Evolutionary conservation across 148 eudicot genomes (phyloP).

Genomic region (Rhododendron griersonianum): DNA sequence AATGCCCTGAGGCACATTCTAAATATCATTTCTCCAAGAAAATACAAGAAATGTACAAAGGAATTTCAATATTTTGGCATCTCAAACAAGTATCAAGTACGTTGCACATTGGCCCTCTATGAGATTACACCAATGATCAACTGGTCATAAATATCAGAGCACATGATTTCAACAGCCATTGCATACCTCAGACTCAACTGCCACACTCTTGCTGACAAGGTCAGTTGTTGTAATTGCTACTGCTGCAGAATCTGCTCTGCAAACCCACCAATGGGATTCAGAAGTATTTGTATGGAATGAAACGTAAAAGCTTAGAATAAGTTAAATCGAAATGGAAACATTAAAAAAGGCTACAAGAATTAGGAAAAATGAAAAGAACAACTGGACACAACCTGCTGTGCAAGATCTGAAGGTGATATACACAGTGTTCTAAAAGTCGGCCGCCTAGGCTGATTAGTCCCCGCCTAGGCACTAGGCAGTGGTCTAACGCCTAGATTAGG

Average conservation of each 20-base stretch:
- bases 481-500: too few relatives aligned
- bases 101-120: background rate
- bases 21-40: background rate
- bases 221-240: constrained; percentile 98
- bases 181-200: constrained; percentile 76
- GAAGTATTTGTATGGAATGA: background rate
- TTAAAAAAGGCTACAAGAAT: background rate
- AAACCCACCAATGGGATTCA: constrained; percentile 18
- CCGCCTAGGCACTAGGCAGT: too few relatives aligned
- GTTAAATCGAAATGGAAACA: background rate
- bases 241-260: constrained; percentile 95
- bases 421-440: too few relatives aligned
- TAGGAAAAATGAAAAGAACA: background rate
- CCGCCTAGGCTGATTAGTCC: too few relatives aligned
- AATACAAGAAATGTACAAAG: background rate
- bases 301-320: background rate
- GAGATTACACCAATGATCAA: background rate
- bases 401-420: background rate
- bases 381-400: background rate
- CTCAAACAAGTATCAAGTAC: background rate
- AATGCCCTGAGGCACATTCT: background rate
- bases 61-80: background rate
- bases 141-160: background rate
- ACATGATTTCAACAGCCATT: constrained; percentile 3
- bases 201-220: constrained; percentile 95